A percentile compares a stretch with the other conserved stretches of the same genome.
Conservation (phyloP, 2,329 filamentous ascomycete genomes). For the Ascocoryne sarcoides region DNA sequence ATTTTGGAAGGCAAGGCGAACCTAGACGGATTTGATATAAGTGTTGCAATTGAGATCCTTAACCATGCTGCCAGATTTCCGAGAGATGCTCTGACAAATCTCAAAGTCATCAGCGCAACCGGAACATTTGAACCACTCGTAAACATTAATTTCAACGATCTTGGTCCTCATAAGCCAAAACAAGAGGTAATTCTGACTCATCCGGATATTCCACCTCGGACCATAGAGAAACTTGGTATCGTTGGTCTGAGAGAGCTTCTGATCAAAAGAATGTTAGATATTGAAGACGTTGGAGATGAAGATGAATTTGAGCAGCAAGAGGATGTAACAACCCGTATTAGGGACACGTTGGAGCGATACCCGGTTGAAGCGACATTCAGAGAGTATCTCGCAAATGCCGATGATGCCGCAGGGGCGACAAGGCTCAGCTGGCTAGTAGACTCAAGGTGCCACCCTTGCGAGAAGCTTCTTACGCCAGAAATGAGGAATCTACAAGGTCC, state of each 20-base stretch:
- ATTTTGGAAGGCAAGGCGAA: slow-evolving; percentile 13
- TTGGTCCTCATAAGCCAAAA: slow-evolving; percentile 1
- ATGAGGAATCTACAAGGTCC: slow-evolving; percentile 25
- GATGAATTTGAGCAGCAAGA: slow-evolving; percentile 29
- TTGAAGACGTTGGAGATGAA: slow-evolving; percentile 21
- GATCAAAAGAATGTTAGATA: slow-evolving; percentile 16
- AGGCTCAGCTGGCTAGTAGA: slow-evolving; percentile 28
- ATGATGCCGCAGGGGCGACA: slow-evolving; percentile 24
- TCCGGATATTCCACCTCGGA: slow-evolving; percentile 12
- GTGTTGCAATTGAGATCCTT: slow-evolving; percentile 22
- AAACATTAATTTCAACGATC: slow-evolving; percentile 18
- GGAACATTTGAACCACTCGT: slow-evolving; percentile 13
- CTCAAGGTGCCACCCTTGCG: slow-evolving; percentile 10
- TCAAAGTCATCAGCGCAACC: slow-evolving; percentile 18
- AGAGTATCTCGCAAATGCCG: slow-evolving; percentile 31
- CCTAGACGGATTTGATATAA: slow-evolving; percentile 16
- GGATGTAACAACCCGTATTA: slow-evolving; percentile 24
- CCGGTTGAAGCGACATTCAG: slow-evolving; percentile 27
- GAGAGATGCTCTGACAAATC: slow-evolving; percentile 2
- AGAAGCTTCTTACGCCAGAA: slow-evolving; percentile 19
- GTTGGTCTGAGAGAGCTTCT: slow-evolving; percentile 13
- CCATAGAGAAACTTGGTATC: slow-evolving; percentile 13
- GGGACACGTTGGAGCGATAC: slow-evolving; percentile 28
- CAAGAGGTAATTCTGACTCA: slow-evolving; percentile 16
- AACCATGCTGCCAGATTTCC: slow-evolving; percentile 12